Evolutionary conservation across 805 yeast genomes (phyloP), one percentile per base, ranked within the genome.

Genomic region (Saccharomycopsis fibuligera): DNA sequence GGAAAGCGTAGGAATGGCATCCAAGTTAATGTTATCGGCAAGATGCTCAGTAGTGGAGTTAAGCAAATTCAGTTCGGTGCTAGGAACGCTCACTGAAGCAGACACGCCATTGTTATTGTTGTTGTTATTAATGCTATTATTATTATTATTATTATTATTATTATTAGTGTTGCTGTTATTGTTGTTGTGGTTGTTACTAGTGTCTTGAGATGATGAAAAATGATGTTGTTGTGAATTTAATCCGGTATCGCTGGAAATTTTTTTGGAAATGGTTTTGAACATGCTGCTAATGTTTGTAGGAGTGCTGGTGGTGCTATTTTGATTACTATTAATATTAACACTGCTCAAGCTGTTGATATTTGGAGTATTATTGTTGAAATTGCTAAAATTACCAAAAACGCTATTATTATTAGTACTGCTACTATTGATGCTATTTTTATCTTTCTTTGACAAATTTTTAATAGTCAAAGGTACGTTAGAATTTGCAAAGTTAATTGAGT

Each of bases 1-100:
- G 21, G 89, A 79, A 43, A 93, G 74, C 58, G 88, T 96, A 0
- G 99, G 98, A 47, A 93, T 91, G 16, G 80, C 74, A 56, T 88
- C 95, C 5, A 78, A 68, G 46, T 72, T 76, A 23, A 58, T 48
- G 21, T 31, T n/a, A 42, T 22, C 72, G 22, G 37, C 37, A 4
- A 41, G 33, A 22, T 41, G 35, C 21, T 30, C 35, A 10, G 45
- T 30, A 4, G 45, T 42, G 5, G 60, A 44, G 10, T 53, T 36
- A 33, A 27, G 31, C 12, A 33, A 33, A 17, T 33, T 33, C 37
- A 33, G 37, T 33, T 27, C 45, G 5, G 48, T 44, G 41, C 51
- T 48, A 12, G 45, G 44, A 4, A 44, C 29, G 17, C 45, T 44
- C 16, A 31, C 25, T n/a, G 44, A 39, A 4, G 40, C 22, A 39